Conservation (phyloP, 108 stramenopile genomes). For the Ochromonas danica region DNA sequence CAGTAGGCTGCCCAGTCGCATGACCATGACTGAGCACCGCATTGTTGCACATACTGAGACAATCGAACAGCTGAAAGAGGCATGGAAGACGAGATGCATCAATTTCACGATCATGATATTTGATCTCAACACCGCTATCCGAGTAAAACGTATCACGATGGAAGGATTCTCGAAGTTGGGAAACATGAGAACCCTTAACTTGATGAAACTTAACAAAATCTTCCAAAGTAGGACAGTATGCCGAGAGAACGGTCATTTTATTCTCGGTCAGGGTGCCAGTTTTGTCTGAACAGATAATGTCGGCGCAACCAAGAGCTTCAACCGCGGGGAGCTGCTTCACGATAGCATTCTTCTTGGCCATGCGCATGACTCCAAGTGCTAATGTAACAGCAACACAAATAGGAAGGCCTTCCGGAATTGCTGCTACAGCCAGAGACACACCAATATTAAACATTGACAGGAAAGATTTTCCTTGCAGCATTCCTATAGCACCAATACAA, state of each 20-base stretch:
- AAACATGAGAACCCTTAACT: background rate
- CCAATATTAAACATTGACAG: constrained; percentile 34
- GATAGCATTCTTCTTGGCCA: constrained; percentile 36
- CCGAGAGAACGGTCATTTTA: background rate
- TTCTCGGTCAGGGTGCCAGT: constrained; percentile 29
- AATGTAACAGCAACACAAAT: constrained; percentile 32
- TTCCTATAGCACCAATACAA: constrained; percentile 76
- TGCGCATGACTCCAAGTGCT: constrained; percentile 27
- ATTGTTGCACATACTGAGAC: constrained; percentile 54
- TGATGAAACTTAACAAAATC: background rate
- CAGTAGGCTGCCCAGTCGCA: constrained; percentile 73
- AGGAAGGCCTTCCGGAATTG: constrained; percentile 32
- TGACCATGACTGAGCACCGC: constrained; percentile 37
- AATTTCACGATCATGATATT: background rate
- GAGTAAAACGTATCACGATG: background rate
- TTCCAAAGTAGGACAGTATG: constrained; percentile 8
- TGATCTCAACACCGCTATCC: background rate
- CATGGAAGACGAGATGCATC: constrained; percentile 33
- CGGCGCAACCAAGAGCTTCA: constrained; percentile 32
- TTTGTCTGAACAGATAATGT: constrained; percentile 28
- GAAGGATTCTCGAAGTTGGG: background rate
- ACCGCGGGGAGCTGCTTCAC: constrained; percentile 13
- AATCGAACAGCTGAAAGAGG: constrained; percentile 40
- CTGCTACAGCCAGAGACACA: constrained; percentile 31
- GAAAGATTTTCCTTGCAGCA: constrained; percentile 64